A percentile compares a stretch with the other conserved stretches of the same genome.
Conservation (phyloP, 768 basidiomycete species). For the Podaxis carcinomalis region DNA sequence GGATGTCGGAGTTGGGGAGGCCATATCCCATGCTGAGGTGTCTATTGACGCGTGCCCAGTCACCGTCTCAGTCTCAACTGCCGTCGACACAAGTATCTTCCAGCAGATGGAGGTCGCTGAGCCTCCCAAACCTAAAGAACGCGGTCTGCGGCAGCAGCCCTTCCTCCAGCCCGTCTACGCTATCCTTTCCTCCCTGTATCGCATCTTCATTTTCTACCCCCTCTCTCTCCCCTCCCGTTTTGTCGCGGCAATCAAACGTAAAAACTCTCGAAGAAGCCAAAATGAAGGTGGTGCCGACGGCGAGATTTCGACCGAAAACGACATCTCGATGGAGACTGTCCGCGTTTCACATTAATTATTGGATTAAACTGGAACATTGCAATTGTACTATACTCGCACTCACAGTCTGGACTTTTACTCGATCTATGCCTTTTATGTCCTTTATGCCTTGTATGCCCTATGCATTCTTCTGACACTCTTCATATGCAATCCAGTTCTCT, state of each 20-base stretch:
- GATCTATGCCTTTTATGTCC: conserved; percentile 32
- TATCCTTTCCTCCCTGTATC: conserved; percentile 45
- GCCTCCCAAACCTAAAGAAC: background rate
- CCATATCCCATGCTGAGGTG: conserved; percentile 10
- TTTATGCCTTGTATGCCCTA: conserved; percentile 25
- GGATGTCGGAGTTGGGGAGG: conserved; percentile 49
- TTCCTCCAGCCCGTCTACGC: conserved; percentile 35
- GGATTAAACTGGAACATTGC: conserved; percentile 18
- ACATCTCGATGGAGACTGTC: conserved; percentile 37
- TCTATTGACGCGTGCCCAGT: conserved; percentile 6
- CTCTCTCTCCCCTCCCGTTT: conserved; percentile 45
- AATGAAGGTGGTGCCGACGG: background rate
- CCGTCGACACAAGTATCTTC: conserved; percentile 37
- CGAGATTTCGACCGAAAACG: conserved; percentile 14
- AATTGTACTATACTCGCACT: conserved; percentile 10
- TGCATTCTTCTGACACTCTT: conserved; percentile 13
- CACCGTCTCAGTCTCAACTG: conserved; percentile 39
- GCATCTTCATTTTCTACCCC: conserved; percentile 44
- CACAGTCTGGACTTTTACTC: conserved; percentile 14
- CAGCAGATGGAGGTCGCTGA: conserved; percentile 13
- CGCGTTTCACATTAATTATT: conserved; percentile 47
- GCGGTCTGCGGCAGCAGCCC: background rate
- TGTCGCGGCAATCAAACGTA: conserved; percentile 11
- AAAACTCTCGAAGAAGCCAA: background rate
- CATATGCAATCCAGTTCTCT: conserved; percentile 28